These are phyloP conservation scores for Fusarium foetens DNA, from an alignment of 2,329 filamentous ascomycete species.

Conservation along the genomic window DNA sequence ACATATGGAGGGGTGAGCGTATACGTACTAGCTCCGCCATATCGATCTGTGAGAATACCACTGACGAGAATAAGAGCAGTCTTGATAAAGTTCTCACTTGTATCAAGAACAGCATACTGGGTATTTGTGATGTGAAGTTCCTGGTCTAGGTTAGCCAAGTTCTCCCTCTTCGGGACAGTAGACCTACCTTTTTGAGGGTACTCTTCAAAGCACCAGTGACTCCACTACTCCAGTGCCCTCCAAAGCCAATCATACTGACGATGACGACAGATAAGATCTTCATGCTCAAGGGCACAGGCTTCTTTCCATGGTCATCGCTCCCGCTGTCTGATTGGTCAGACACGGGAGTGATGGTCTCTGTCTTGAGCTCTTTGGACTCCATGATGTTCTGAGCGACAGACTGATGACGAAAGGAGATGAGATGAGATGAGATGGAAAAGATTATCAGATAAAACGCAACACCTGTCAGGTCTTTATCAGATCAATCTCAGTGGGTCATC, in stretches of 20 bases:
- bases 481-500: constrained; percentile 33
- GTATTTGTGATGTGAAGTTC: constrained; percentile 68
- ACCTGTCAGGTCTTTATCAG: constrained; percentile 36
- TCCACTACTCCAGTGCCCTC: constrained; percentile 68
- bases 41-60: constrained; percentile 66
- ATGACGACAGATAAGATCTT: constrained; percentile 57
- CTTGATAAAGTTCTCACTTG: constrained; percentile 71
- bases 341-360: constrained; percentile 9
- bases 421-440: constrained; percentile 16
- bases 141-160: constrained; percentile 33
- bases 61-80: constrained; percentile 64
- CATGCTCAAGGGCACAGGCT: constrained; percentile 43
- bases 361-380: constrained; percentile 16
- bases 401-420: neutral
- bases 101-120: constrained; percentile 67
- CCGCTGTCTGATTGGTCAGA: constrained; percentile 26
- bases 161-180: accelerated
- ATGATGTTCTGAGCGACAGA: neutral
- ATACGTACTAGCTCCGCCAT: constrained; percentile 63
- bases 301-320: constrained; percentile 35
- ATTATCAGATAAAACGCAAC: constrained; percentile 20
- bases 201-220: constrained; percentile 70
- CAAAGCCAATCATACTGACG: constrained; percentile 67
- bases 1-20: accelerated
- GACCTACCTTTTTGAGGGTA: constrained; percentile 63